phyloP scores from a whole-genome alignment of 1,284 basidiomycete species.

The Cutaneotrichosporon sp. region DNA sequence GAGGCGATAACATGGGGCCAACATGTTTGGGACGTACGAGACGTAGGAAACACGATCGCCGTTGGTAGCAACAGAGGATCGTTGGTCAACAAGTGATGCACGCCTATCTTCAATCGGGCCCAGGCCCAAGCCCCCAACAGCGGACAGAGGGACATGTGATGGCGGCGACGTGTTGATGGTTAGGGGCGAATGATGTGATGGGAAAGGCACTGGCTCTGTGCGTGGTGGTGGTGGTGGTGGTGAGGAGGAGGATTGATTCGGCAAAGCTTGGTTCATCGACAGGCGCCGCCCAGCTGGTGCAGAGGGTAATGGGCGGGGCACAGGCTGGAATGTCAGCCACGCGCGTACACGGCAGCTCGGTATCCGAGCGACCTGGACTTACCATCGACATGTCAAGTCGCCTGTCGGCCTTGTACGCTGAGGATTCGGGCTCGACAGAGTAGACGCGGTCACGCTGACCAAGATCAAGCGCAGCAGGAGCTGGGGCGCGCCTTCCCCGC shows the following conservation, averaged over 20 bases:
- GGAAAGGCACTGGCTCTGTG: conserved; percentile 12
- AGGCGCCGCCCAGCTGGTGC: not conserved
- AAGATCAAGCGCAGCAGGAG: conserved; percentile 9
- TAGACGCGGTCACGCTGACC: not conserved
- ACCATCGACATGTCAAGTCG: conserved; percentile 10
- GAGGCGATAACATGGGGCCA: no score
- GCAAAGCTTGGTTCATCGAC: not conserved
- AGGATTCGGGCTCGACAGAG: not conserved
- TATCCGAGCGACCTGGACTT: not conserved
- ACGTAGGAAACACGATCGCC: conserved; percentile 27
- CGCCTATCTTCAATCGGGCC: not conserved
- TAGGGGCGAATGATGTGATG: conserved; percentile 1
- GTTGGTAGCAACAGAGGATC: conserved; percentile 16
- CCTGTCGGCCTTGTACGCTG: not conserved
- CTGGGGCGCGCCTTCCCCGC: conserved; percentile 9
- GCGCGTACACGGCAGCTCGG: not conserved
- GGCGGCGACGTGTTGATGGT: conserved; percentile 11
- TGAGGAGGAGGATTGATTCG: not conserved
- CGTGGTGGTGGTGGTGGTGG: conserved; percentile 1
- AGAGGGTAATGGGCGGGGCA: conserved; percentile 4
- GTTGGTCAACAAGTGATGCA: conserved; percentile 9
- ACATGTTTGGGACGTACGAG: conserved; percentile 34
- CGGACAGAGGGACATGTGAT: conserved; percentile 3
- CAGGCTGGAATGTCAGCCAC: conserved; percentile 1
- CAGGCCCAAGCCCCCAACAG: not conserved